These are phyloP conservation scores for Xylariaceae sp. DNA, from an alignment of 2,329 filamentous ascomycete species.

Conservation along the genomic window DNA sequence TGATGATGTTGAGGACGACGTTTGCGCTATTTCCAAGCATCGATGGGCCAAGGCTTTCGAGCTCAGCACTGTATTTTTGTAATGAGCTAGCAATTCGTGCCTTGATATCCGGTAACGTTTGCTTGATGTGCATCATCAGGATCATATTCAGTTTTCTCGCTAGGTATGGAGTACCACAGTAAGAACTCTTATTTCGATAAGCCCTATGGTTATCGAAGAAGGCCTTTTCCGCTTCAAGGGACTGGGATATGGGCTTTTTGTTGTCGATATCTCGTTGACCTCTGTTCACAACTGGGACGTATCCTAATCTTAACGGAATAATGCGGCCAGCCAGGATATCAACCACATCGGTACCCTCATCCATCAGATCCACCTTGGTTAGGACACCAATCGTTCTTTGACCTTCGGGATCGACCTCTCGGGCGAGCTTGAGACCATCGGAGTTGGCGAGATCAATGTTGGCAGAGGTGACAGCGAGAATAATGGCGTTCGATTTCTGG, in stretches of 20 bases:
- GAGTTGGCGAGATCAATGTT: slow-evolving; percentile 99
- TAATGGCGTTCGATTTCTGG: slow-evolving; percentile 97
- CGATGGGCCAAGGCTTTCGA: slow-evolving; percentile 85
- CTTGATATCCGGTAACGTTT: slow-evolving; percentile 98
- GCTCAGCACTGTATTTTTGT: slow-evolving; percentile 86
- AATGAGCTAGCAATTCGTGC: slow-evolving; percentile 92
- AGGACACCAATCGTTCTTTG: slow-evolving; percentile 98
- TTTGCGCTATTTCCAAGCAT: slow-evolving; percentile 96
- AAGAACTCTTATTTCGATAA: slow-evolving; percentile 97
- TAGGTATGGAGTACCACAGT: slow-evolving; percentile 97
- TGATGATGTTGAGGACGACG: slow-evolving; percentile 98
- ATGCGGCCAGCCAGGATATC: slow-evolving; percentile 98
- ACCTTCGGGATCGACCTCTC: slow-evolving; percentile 96
- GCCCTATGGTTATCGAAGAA: slow-evolving; percentile 99
- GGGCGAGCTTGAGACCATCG: slow-evolving; percentile 92
- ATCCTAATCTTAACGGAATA: slow-evolving; percentile 92
- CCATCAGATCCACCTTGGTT: slow-evolving; percentile 99
- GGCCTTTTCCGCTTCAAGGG: slow-evolving; percentile 91
- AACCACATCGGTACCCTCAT: slow-evolving; percentile 96
- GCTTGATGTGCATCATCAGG: slow-evolving; percentile 99
- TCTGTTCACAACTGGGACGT: slow-evolving; percentile 97
- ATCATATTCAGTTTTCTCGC: slow-evolving; percentile 97
- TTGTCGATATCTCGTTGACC: slow-evolving; percentile 98
- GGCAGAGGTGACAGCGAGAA: slow-evolving; percentile 92
- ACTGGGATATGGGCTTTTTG: slow-evolving; percentile 90